Conservation (phyloP, 2,329 filamentous ascomycete species). For the Orbilia blumenaviensis region DNA sequence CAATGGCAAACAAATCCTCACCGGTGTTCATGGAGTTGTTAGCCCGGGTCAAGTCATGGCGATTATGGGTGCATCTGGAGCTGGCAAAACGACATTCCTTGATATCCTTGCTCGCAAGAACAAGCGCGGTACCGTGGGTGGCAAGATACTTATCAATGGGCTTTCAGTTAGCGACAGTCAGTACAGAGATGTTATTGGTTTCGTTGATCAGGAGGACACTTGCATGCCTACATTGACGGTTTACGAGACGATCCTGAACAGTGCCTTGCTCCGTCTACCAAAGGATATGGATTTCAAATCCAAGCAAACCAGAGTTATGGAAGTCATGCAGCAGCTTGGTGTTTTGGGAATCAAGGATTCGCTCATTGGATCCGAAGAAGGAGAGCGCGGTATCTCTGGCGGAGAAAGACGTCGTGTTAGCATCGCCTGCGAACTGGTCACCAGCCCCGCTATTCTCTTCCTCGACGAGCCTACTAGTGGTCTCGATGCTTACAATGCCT, state of each 20-base stretch:
- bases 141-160: slow-evolving; percentile 91
- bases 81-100: slow-evolving; percentile 95
- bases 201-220: slow-evolving; percentile 97
- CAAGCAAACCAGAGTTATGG: slow-evolving; percentile 90
- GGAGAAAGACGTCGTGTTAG: slow-evolving; percentile 96
- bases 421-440: slow-evolving; percentile 97
- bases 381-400: slow-evolving; percentile 92
- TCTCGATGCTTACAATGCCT: slow-evolving; percentile 94
- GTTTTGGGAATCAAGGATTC: slow-evolving; percentile 95
- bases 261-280: slow-evolving; percentile 88
- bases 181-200: slow-evolving; percentile 91
- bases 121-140: slow-evolving; percentile 80
- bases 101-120: slow-evolving; percentile 97
- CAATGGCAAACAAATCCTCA: slow-evolving; percentile 86
- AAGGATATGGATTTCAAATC: slow-evolving; percentile 84
- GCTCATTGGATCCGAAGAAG: slow-evolving; percentile 94
- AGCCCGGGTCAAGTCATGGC: slow-evolving; percentile 94
- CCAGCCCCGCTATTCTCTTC: slow-evolving; percentile 95
- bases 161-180: slow-evolving; percentile 85
- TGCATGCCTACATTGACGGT: slow-evolving; percentile 96
- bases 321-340: slow-evolving; percentile 94
- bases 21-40: slow-evolving; percentile 82
- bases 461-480: slow-evolving; percentile 97
- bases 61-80: slow-evolving; percentile 97
- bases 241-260: slow-evolving; percentile 96